Evolutionary conservation across 2,329 filamentous ascomycete genomes (phyloP).

Genomic region (Trichoderma citrinoviride): DNA sequence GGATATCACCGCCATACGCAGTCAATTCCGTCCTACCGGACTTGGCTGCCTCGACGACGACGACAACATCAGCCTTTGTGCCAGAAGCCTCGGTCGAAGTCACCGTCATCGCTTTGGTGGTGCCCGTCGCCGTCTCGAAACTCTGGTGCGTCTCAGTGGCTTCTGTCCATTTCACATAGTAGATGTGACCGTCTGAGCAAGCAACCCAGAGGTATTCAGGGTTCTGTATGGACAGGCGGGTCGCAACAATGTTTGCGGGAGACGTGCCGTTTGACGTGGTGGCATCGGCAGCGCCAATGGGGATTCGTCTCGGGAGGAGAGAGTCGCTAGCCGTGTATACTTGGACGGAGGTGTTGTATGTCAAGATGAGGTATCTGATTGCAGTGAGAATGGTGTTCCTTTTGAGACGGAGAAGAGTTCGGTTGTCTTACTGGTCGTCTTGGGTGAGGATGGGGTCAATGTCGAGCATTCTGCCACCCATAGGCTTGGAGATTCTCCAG

Average conservation of each 20-base stretch:
- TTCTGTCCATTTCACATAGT: slow-evolving; percentile 57
- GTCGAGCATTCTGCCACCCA: slow-evolving; percentile 64
- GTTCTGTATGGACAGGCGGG: slow-evolving; percentile 39
- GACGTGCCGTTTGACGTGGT: slow-evolving; percentile 28
- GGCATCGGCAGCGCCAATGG: slow-evolving; percentile 41
- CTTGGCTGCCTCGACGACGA: slow-evolving; percentile 46
- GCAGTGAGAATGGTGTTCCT: slow-evolving; percentile 22
- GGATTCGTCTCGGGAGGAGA: slow-evolving; percentile 70
- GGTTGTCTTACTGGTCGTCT: slow-evolving; percentile 56
- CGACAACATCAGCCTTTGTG: slow-evolving; percentile 43
- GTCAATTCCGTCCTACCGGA: slow-evolving; percentile 39
- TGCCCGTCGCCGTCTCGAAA: slow-evolving; percentile 43
- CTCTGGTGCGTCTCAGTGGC: slow-evolving; percentile 40
- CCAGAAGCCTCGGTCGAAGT: slow-evolving; percentile 39
- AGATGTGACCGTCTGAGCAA: slow-evolving; percentile 56
- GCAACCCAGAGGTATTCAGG: slow-evolving; percentile 58
- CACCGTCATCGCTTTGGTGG: slow-evolving; percentile 47
- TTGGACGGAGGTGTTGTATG: slow-evolving; percentile 71
- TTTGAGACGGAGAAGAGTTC: neutral
- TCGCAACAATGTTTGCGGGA: slow-evolving; percentile 41
- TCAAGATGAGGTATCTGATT: slow-evolving; percentile 67
- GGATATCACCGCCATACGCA: slow-evolving; percentile 43
- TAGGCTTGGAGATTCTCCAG: slow-evolving; percentile 62
- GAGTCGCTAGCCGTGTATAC: slow-evolving; percentile 81
- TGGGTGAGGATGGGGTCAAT: slow-evolving; percentile 61